These are phyloP conservation scores for Haplographium delicatum DNA, from an alignment of 495 filamentous ascomycete genomes.

Conservation along the genomic window DNA sequence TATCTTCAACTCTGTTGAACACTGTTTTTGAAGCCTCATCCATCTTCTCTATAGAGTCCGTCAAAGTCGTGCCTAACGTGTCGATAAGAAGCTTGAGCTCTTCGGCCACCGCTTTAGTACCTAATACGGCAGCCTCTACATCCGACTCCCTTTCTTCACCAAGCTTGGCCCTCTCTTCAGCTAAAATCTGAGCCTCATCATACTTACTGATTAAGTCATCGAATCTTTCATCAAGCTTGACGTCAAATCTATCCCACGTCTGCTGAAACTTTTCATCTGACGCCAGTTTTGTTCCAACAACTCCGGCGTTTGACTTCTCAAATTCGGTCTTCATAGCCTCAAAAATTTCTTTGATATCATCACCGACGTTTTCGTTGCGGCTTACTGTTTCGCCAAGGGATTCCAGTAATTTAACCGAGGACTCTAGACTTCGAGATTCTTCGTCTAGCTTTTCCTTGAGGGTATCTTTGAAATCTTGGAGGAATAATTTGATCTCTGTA, in stretches of 20 bases:
- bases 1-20: slow-evolving; percentile 69
- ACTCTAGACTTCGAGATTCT: slow-evolving; percentile 41
- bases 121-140: slow-evolving; percentile 62
- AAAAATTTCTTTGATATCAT: slow-evolving; percentile 72
- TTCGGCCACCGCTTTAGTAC: slow-evolving; percentile 73
- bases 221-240: slow-evolving; percentile 76
- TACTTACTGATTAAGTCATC: slow-evolving; percentile 73
- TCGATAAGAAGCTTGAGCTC: slow-evolving; percentile 81
- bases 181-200: slow-evolving; percentile 66
- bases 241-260: slow-evolving; percentile 61
- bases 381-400: slow-evolving; percentile 54
- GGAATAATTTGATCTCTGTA: slow-evolving; percentile 42
- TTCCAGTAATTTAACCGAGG: slow-evolving; percentile 54
- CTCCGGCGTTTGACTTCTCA: slow-evolving; percentile 63
- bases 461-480: slow-evolving; percentile 45
- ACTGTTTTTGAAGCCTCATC: slow-evolving; percentile 79
- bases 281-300: slow-evolving; percentile 66
- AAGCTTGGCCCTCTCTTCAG: slow-evolving; percentile 64
- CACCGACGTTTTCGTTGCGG: slow-evolving; percentile 45
- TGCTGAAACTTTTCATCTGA: slow-evolving; percentile 71
- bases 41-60: slow-evolving; percentile 79
- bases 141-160: slow-evolving; percentile 60
- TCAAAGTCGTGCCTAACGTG: slow-evolving; percentile 73
- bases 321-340: slow-evolving; percentile 78
- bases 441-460: slow-evolving; percentile 47